Evolutionary conservation across 2,329 filamentous ascomycete species (phyloP), one percentile per base, ranked within the genome.

Genomic region (Colletotrichum gloeosporioides): DNA sequence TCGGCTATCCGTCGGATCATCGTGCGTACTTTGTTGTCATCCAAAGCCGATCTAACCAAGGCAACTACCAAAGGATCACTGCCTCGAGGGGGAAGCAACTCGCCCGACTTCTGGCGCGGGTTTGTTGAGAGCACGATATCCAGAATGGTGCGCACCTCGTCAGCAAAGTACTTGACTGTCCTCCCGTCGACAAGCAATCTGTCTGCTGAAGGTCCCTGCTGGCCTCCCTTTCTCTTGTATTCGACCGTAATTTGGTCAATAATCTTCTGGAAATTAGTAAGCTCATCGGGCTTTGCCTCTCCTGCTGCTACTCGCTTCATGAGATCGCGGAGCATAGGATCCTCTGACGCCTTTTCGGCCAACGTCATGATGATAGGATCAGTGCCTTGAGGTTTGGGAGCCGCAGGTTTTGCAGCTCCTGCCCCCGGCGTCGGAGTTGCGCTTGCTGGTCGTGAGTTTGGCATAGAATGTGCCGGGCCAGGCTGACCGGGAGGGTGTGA

Each of bases 251-350:
- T 90, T 81, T 95, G 92, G 80, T 96, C 94, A 77, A 97, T 97
- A 57, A 97, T 95, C 65, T 89, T 90, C 82, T 97, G 95, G 79
- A 97, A 97, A 77, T 93, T 91, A 63, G 92, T 92, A 15, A 97
- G 86, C 82, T 97, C 94, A 16, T 92, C 90, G 49, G 92, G 90
- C 15, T 91, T 92, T 1, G 95, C 77, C 79, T 93, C 90, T 2
- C 95, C 95, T 32, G 93, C 92, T 0, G 95, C 95, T 1, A 97
- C 95, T 69, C 95, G 92, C 82, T 95, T 95, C 95, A 97, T 97
- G 0, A 97, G 87, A 44, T 94, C 92, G 73, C 95, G 93, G 12
- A 97, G 87, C 71, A 93, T 89, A 0, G 92, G 90, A 81, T 97
- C 94, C 31, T 91, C 92, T 0, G 93, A 94, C 8, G 95, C 95